A percentile compares a stretch with the other conserved stretches of the same genome.
Conservation (phyloP, 2,329 filamentous ascomycete genomes). For the Colletotrichum caudatum region DNA sequence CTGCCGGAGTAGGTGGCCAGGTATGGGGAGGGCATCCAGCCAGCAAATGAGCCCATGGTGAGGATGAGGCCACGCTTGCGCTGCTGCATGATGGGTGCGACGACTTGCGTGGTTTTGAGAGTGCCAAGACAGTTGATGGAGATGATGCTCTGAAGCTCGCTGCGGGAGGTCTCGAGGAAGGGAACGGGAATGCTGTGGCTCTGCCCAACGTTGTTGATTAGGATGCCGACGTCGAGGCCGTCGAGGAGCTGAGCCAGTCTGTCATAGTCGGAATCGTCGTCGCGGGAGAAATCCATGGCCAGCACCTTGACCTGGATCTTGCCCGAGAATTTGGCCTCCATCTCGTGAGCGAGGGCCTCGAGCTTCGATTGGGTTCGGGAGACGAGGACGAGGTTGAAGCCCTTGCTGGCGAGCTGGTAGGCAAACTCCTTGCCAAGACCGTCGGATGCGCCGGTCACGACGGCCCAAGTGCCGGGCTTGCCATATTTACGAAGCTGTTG, state of each 20-base stretch:
- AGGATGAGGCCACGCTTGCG: slow-evolving; percentile 85
- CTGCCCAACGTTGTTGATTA: slow-evolving; percentile 97
- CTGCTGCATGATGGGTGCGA: slow-evolving; percentile 86
- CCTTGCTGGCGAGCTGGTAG: slow-evolving; percentile 86
- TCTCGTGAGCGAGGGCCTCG: slow-evolving; percentile 78
- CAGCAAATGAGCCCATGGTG: slow-evolving; percentile 97
- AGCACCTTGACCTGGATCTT: slow-evolving; percentile 79
- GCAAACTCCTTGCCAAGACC: slow-evolving; percentile 98
- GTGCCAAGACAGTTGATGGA: slow-evolving; percentile 96
- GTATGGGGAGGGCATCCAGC: slow-evolving; percentile 89
- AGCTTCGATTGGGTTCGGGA: slow-evolving; percentile 97
- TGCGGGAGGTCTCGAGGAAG: slow-evolving; percentile 81
- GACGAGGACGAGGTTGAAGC: slow-evolving; percentile 94
- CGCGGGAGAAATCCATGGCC: slow-evolving; percentile 90
- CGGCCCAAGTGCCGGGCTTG: slow-evolving; percentile 90
- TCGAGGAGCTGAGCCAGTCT: slow-evolving; percentile 75
- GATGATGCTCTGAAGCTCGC: slow-evolving; percentile 90
- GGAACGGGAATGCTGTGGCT: slow-evolving; percentile 93
- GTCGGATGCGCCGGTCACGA: slow-evolving; percentile 95
- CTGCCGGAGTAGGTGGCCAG: slow-evolving; percentile 96
- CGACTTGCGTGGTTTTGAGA: slow-evolving; percentile 85
- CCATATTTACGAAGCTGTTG: slow-evolving; percentile 87
- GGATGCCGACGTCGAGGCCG: slow-evolving; percentile 83
- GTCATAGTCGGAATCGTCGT: slow-evolving; percentile 84
- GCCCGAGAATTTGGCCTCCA: slow-evolving; percentile 75